Conservation (phyloP, 768 basidiomycete species). For the Hydnomerulius pinastri region DNA sequence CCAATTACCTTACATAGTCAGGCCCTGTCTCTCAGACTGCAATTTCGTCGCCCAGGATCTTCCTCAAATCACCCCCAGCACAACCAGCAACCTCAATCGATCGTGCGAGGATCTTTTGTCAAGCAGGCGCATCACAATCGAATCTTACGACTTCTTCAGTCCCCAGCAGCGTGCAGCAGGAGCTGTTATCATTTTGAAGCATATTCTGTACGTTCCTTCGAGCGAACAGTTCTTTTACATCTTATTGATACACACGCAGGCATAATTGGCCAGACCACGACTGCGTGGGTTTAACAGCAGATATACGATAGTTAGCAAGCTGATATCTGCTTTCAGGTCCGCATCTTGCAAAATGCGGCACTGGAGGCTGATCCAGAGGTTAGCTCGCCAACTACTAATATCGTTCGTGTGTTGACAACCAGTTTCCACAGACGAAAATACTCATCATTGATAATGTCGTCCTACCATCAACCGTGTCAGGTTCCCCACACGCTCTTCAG, state of each 20-base stretch:
- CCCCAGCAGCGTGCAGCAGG: slow-evolving; percentile 25
- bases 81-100: slow-evolving; percentile 13
- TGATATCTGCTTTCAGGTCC: slow-evolving; percentile 4
- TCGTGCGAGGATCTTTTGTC: slow-evolving; percentile 38
- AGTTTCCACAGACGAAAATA: not conserved
- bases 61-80: slow-evolving; percentile 20
- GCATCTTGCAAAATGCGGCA: slow-evolving; percentile 7
- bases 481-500: not conserved
- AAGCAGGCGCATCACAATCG: slow-evolving; percentile 35
- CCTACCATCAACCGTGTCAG: not conserved
- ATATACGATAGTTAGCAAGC: too few species aligned
- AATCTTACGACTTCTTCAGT: slow-evolving; percentile 42
- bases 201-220: not conserved
- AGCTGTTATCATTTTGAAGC: not conserved
- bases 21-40: not conserved
- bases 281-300: not conserved
- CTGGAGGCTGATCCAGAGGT: not conserved
- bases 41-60: slow-evolving; percentile 41
- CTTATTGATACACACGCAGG: not conserved
- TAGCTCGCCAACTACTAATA: not conserved
- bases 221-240: not conserved
- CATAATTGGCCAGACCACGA: slow-evolving; percentile 15
- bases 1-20: not conserved
- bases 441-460: not conserved
- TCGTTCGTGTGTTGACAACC: not conserved